phyloP scores from a whole-genome alignment of 768 basidiomycete genomes.

The Aureoboletus auriporus region DNA sequence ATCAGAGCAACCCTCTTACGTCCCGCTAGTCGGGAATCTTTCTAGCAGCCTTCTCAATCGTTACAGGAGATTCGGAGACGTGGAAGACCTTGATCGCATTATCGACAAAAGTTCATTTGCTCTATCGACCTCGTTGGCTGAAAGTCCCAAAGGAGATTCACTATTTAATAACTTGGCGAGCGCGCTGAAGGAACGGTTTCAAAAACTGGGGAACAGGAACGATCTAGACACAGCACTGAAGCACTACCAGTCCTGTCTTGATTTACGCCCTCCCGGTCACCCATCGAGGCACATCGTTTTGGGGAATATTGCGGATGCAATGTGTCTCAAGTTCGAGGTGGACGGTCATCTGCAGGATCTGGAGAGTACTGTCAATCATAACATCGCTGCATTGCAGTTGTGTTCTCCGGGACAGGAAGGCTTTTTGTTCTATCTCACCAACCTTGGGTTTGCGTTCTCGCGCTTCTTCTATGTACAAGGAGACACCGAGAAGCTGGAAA shows the following conservation, averaged over 20 bases:
- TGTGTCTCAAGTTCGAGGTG: constrained; percentile 21
- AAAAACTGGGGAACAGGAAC: constrained; percentile 4
- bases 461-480: constrained; percentile 12
- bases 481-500: constrained; percentile 12
- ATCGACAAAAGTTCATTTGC: constrained; percentile 11
- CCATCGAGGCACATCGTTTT: constrained; percentile 8
- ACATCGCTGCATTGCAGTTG: constrained; percentile 14
- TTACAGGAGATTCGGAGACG: constrained; percentile 16
- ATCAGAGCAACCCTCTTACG: constrained; percentile 11
- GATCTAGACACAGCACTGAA: constrained; percentile 19
- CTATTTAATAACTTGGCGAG: constrained; percentile 21
- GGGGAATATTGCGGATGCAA: constrained; percentile 18
- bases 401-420: constrained; percentile 12
- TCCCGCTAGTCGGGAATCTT: constrained; percentile 15
- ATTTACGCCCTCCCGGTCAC: constrained; percentile 20
- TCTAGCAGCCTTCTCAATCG: constrained; percentile 16
- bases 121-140: constrained; percentile 1
- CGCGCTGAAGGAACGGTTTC: constrained; percentile 17
- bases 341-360: constrained; percentile 23
- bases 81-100: constrained; percentile 16
- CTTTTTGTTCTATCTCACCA: constrained; percentile 7
- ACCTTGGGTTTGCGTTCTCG: constrained; percentile 7
- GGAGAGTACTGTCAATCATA: constrained; percentile 11
- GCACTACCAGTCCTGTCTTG: constrained; percentile 13
- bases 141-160: constrained; percentile 12